Conservation (phyloP, 768 basidiomycete species). For the Kwoniella pini region DNA sequence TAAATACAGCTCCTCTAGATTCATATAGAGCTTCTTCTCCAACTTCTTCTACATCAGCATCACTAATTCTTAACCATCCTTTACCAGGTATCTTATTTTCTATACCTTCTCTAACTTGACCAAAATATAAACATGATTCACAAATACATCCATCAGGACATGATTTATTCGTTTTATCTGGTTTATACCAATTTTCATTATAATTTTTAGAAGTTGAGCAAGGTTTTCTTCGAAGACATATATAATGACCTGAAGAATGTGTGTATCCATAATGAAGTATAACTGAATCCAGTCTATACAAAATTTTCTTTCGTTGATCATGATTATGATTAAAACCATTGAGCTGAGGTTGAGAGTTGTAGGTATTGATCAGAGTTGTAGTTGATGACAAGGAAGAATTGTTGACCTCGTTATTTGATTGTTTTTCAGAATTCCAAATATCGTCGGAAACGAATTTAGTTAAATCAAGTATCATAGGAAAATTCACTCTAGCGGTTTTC, state of each 20-base stretch:
- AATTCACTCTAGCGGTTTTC: constrained; percentile 76
- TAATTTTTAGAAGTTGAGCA: constrained; percentile 35
- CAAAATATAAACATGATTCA: constrained; percentile 58
- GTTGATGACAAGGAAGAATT: neutral
- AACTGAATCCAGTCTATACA: constrained; percentile 80
- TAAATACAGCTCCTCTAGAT: constrained; percentile 68
- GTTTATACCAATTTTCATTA: constrained; percentile 41
- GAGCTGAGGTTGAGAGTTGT: too few species aligned
- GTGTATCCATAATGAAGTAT: constrained; percentile 87
- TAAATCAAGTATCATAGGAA: constrained; percentile 85
- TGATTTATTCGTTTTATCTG: constrained; percentile 58
- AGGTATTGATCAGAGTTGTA: neutral
- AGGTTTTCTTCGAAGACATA: constrained; percentile 85
- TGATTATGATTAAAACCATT: neutral
- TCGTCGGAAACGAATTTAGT: constrained; percentile 63
- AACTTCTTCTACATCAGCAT: constrained; percentile 64
- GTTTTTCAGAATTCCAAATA: constrained; percentile 37
- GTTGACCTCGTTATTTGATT: constrained; percentile 42
- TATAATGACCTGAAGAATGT: constrained; percentile 91
- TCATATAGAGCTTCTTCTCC: constrained; percentile 61
- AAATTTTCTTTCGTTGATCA: constrained; percentile 55
- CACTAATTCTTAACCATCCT: constrained; percentile 85
- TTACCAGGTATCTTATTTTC: constrained; percentile 24
- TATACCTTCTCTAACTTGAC: constrained; percentile 63
- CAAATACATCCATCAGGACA: constrained; percentile 61